A percentile compares a stretch with the other conserved stretches of the same genome.
Evolutionary conservation across 345 rosid genomes (phyloP).

Genomic region (Bretschneidera sinensis): DNA sequence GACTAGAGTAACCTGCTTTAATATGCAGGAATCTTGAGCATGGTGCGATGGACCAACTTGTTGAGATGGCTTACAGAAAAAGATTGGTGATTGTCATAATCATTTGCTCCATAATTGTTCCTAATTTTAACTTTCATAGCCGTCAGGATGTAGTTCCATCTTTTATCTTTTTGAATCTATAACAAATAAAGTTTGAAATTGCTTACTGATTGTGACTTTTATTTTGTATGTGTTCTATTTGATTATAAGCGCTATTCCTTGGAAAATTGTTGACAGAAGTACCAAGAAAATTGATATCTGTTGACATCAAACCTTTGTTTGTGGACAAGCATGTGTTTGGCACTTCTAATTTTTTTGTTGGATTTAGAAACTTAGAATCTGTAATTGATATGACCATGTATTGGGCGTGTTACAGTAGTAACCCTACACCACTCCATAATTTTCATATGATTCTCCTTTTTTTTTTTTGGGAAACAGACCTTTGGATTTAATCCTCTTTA

Average conservation of each 20-base stretch:
- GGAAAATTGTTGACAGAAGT: too few relatives aligned
- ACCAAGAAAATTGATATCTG: too few relatives aligned
- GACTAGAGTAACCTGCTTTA: slow-evolving; percentile 18
- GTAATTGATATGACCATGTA: too few relatives aligned
- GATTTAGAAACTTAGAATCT: too few relatives aligned
- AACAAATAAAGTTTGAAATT: neutral
- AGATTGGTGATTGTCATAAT: slow-evolving; percentile 50
- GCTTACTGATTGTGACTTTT: neutral
- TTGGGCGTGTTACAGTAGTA: too few relatives aligned
- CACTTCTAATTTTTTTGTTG: too few relatives aligned
- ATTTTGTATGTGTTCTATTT: neutral
- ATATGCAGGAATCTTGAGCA: slow-evolving; percentile 67
- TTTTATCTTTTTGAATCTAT: neutral
- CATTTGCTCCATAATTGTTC: neutral
- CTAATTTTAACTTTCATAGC: neutral
- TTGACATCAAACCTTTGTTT: too few relatives aligned
- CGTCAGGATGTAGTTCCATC: neutral
- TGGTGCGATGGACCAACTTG: slow-evolving; percentile 79
- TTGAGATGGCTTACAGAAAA: slow-evolving; percentile 78
- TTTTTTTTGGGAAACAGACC: too few relatives aligned
- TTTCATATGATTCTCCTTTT: too few relatives aligned
- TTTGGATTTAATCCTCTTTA: too few relatives aligned
- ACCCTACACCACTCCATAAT: too few relatives aligned
- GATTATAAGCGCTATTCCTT: neutral
- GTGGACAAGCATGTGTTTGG: too few relatives aligned